Evolutionary conservation across 2,329 filamentous ascomycete species (phyloP).

Genomic region (Xylariaceae sp.): DNA sequence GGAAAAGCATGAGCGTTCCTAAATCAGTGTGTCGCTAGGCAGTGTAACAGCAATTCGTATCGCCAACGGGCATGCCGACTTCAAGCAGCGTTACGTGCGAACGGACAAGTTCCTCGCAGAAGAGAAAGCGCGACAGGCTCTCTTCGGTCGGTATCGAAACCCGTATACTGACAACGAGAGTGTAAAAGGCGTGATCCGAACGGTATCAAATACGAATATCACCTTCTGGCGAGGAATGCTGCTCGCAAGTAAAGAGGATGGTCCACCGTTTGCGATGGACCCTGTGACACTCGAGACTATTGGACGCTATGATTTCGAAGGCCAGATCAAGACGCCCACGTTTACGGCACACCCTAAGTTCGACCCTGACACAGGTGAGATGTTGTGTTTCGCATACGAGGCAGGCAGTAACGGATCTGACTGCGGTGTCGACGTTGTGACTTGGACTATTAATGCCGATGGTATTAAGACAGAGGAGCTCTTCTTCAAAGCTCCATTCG

Average conservation of each 20-base stretch:
- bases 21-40: constrained; percentile 41
- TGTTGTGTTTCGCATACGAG: constrained; percentile 60
- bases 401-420: constrained; percentile 52
- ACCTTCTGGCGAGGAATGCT: constrained; percentile 62
- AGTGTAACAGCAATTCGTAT: constrained; percentile 51
- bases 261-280: constrained; percentile 59
- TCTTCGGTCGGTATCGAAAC: constrained; percentile 65
- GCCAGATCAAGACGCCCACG: constrained; percentile 54
- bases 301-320: constrained; percentile 59
- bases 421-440: constrained; percentile 51
- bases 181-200: constrained; percentile 61
- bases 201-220: constrained; percentile 66
- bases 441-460: constrained; percentile 53
- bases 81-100: constrained; percentile 52
- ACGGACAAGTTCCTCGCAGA: constrained; percentile 47
- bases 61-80: constrained; percentile 48
- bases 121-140: constrained; percentile 36
- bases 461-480: constrained; percentile 54
- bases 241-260: constrained; percentile 62
- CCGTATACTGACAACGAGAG: constrained; percentile 62
- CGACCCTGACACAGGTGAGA: constrained; percentile 58
- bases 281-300: constrained; percentile 56
- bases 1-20: constrained; percentile 22
- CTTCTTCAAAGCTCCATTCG: constrained; percentile 58
- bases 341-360: constrained; percentile 62